Percentiles rank a stretch among this genome's conserved stretches.
Evolutionary conservation across 2,329 filamentous ascomycete species (phyloP).

Genomic region (Whalleya microplaca): DNA sequence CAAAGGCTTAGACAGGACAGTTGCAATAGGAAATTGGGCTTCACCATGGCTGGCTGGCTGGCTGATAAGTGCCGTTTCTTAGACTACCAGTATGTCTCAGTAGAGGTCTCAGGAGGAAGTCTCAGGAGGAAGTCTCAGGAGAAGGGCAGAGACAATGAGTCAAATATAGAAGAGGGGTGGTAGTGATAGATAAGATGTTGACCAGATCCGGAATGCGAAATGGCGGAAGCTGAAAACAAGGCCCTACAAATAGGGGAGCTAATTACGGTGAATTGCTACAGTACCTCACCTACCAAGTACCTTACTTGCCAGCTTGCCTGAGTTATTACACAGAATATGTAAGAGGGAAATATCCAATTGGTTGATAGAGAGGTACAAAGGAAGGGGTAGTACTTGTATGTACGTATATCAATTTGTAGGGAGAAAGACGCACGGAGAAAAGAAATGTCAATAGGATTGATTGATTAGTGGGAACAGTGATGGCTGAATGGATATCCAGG

Average conservation of each 20-base stretch:
- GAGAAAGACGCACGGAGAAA: too few species aligned
- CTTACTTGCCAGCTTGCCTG: not conserved
- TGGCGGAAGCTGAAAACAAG: not conserved
- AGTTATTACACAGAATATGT: not conserved
- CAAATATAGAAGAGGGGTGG: not conserved
- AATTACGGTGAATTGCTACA: not conserved
- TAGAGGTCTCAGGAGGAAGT: too few species aligned
- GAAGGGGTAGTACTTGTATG: not conserved
- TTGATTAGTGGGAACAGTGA: too few species aligned
- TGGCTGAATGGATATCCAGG: too few species aligned
- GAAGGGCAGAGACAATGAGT: not conserved
- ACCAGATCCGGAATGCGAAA: not conserved
- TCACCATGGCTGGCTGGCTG: not conserved
- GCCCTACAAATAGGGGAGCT: not conserved
- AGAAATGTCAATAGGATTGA: too few species aligned
- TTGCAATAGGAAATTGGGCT: not conserved
- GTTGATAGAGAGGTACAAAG: not conserved
- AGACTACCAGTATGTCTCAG: not conserved
- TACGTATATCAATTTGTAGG: too few species aligned
- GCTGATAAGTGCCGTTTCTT: not conserved
- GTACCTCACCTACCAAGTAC: not conserved
- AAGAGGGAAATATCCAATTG: not conserved
- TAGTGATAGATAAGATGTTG: not conserved
- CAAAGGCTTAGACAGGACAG: constrained; percentile 1
- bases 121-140: not conserved